Conservation (phyloP, 2,329 filamentous ascomycete genomes). For the Epichloe scottii region DNA sequence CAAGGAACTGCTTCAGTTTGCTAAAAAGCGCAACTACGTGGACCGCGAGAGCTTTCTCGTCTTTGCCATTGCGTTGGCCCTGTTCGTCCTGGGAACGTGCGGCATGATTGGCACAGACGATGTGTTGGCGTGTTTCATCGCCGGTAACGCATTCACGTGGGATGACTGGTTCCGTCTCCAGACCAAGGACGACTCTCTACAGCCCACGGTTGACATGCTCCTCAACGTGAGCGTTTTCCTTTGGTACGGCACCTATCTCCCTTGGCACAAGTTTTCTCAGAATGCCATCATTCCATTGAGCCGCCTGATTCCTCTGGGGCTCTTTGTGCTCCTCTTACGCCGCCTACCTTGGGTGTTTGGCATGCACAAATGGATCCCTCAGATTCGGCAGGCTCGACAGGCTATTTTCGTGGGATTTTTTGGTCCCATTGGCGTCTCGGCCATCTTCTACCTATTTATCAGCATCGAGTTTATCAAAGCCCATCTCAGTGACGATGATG, state of each 20-base stretch:
- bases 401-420: conserved; percentile 87
- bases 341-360: conserved; percentile 65
- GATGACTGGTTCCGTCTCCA: conserved; percentile 90
- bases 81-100: conserved; percentile 79
- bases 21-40: conserved; percentile 67
- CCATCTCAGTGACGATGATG: conserved; percentile 40
- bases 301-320: conserved; percentile 58
- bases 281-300: conserved; percentile 62
- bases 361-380: conserved; percentile 63
- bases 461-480: conserved; percentile 58
- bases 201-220: conserved; percentile 89
- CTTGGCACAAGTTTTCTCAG: conserved; percentile 57
- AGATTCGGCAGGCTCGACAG: conserved; percentile 63
- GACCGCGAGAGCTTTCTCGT: conserved; percentile 81
- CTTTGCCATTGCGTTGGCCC: conserved; percentile 70
- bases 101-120: conserved; percentile 83
- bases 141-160: conserved; percentile 83
- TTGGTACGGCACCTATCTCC: conserved; percentile 79
- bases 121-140: conserved; percentile 83
- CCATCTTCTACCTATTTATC: conserved; percentile 81
- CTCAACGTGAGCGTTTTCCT: conserved; percentile 82
- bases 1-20: conserved; percentile 73
- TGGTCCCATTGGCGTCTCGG: conserved; percentile 81
- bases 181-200: conserved; percentile 81
- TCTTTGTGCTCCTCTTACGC: conserved; percentile 65